phyloP scores from a whole-genome alignment of 179 eudicot species.

The Carnegiea gigantea region DNA sequence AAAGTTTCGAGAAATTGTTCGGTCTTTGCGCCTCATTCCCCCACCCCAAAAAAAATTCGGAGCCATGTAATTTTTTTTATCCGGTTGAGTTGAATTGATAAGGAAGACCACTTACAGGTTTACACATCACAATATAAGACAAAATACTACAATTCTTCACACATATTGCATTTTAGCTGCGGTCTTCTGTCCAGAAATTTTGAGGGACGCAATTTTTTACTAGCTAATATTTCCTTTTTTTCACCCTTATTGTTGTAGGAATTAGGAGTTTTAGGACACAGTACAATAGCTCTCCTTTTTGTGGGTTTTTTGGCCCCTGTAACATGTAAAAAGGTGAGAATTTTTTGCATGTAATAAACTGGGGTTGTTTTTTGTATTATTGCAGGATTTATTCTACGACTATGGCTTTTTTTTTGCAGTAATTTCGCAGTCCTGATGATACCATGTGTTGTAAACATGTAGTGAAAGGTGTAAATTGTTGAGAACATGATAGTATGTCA shows the following conservation, averaged over 20 bases:
- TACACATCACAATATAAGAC: too few species aligned
- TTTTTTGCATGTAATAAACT: constrained; percentile 23
- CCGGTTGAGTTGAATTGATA: too few species aligned
- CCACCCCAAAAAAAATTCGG: too few species aligned
- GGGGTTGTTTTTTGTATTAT: constrained; percentile 8
- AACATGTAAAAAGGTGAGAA: background rate
- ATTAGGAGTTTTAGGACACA: too few species aligned
- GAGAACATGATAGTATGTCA: background rate
- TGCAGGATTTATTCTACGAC: constrained; percentile 2
- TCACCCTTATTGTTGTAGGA: constrained; percentile 15
- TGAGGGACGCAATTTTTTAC: constrained; percentile 25
- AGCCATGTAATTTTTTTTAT: too few species aligned
- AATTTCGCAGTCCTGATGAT: background rate
- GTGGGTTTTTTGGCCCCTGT: background rate
- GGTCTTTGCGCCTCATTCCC: too few species aligned
- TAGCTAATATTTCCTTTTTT: constrained; percentile 13
- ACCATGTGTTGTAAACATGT: background rate
- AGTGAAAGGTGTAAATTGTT: background rate
- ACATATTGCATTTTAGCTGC: constrained; percentile 25
- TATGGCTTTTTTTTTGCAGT: background rate
- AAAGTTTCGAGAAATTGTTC: too few species aligned
- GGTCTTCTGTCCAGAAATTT: constrained; percentile 54
- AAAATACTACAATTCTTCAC: too few species aligned
- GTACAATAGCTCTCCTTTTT: background rate
- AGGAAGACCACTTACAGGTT: too few species aligned